Base-by-base conservation (phyloP, 2,329 filamentous ascomycete genomes). In the Hortaea werneckii region DNA sequence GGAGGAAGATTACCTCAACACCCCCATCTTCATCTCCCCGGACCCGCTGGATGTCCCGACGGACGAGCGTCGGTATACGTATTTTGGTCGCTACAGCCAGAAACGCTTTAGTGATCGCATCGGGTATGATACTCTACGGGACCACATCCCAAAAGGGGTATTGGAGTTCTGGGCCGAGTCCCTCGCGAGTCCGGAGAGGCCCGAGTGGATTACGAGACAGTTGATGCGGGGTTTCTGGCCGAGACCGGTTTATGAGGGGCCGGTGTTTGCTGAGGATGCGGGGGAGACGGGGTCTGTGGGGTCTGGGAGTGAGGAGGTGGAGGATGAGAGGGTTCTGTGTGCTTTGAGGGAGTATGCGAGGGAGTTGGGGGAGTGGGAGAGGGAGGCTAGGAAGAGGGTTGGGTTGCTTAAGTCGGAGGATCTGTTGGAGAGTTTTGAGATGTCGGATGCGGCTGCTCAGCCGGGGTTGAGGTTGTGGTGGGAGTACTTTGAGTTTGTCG, bases 41-140 rank as follows among this genome's bases (percentile, higher is more conserved):
- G 30, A 27, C 30, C 8, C 13, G 10, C 20, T 12, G 10, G 29
- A 37, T 41, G 32, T 35, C n/a, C 45, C 48, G 20, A 46, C 45
- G 8, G 48, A 45, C 9, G 45, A 45, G 0, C 41, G 50, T n/a
- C 49, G 50, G 6, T 73, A 70, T 50, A 50, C 58, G 1, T 74
- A 73, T 58, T 67, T 62, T 39, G 71, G 71, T n/a, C 58, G 65
- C 45, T 74, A 74, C 59, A 62, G 60, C 10, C 68, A 72, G 52
- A 58, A 55, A 1, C 67, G 70, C 3, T 69, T 63, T 61, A 64
- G 58, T 32, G 70, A 73, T 51, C 67, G 65, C 48, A 57, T 73
- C 1, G 67, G 67, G 45, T 63, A 67, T 46, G 69, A 73, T 30
- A 60, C 61, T 20, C 60, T 69, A 54, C 51, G 48, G 27, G 55